Base-by-base conservation (phyloP, 345 rosid species). In the Gossypium raimondii region DNA sequence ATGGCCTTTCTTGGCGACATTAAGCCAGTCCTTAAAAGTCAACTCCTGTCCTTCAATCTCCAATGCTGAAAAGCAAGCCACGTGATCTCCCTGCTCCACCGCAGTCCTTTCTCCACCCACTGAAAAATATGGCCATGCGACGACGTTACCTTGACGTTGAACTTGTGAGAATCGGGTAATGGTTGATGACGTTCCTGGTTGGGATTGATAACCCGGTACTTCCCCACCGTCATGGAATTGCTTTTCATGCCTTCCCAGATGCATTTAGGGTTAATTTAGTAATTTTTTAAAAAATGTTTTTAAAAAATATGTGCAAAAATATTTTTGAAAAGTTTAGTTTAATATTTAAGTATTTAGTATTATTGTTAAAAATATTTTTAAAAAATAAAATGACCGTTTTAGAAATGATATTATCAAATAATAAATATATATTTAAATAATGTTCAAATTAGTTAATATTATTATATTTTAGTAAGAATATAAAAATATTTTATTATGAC, bases 141-240 rank as follows among this genome's bases (percentile, higher is more conserved):
- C 79, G 99, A 95, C 22, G 94, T 88, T 47, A 93, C 98, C 87
- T 89, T 86, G 79, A 84, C 86, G 72, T 89, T 86, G 85, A 93
- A 66, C 70, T 80, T 87, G 83, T 89, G 91, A 58, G 96, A 86
- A 0, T 86, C 87, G 10, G 96, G 91, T 55, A 89, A 62, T 20
- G 94, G 90, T 0, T 88, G 89, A 67, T 81, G 85, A 17, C 90
- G 90, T 78, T 86, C 84, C 22, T 90, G 89, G 79, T 86, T 75
- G 9, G 86, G 91, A 52, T 91, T 95, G 17, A 89, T 85, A 78
- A 95, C 72, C 85, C 52, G 51, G 86, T 90, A 95, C 80, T 91
- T 91, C 1, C 98, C 98, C 68, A 93, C 93, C 50, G 92, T 85
- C 97, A 93, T 84, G 10, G 98, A 78, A 75, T 86, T 87, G 89